Conservation (phyloP, 768 basidiomycete genomes). For the Mycena chlorophos region DNA sequence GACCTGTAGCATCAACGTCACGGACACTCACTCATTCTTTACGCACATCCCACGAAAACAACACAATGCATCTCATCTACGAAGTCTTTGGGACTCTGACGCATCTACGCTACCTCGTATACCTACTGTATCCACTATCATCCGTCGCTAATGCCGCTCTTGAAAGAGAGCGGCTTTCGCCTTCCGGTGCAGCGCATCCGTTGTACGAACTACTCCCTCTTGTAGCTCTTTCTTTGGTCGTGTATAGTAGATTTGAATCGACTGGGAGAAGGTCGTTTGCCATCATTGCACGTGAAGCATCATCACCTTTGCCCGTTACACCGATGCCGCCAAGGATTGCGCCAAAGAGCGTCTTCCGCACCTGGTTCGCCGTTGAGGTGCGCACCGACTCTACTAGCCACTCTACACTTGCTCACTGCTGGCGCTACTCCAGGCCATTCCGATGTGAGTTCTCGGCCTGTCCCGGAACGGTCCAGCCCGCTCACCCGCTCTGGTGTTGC, state of each 20-base stretch:
- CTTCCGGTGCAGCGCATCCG: no score
- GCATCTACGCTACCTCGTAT: no score
- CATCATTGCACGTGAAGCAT: slow-evolving; percentile 1
- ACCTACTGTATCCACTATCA: slow-evolving; percentile 1
- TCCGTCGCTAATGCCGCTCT: not conserved
- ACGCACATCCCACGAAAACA: not conserved
- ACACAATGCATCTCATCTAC: not conserved
- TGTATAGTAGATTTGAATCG: no score
- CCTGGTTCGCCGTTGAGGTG: slow-evolving; percentile 78
- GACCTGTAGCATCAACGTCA: not conserved
- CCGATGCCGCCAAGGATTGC: not conserved
- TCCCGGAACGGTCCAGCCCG: not conserved
- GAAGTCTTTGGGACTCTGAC: no score
- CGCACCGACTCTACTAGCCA: slow-evolving; percentile 21
- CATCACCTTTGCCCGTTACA: slow-evolving; percentile 22
- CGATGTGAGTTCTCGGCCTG: slow-evolving; percentile 44
- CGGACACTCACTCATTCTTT: not conserved
- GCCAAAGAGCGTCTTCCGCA: slow-evolving; percentile 45
- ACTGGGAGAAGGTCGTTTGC: no score
- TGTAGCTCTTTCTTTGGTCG: no score
- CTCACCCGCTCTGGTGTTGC: slow-evolving; percentile 1
- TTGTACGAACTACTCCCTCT: no score
- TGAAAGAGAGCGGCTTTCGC: not conserved
- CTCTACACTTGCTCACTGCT: slow-evolving; percentile 7
- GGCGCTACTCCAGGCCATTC: slow-evolving; percentile 42